These are phyloP conservation scores for Capsella rubella DNA, from an alignment of 441 rosid species.

Conservation along the genomic window DNA sequence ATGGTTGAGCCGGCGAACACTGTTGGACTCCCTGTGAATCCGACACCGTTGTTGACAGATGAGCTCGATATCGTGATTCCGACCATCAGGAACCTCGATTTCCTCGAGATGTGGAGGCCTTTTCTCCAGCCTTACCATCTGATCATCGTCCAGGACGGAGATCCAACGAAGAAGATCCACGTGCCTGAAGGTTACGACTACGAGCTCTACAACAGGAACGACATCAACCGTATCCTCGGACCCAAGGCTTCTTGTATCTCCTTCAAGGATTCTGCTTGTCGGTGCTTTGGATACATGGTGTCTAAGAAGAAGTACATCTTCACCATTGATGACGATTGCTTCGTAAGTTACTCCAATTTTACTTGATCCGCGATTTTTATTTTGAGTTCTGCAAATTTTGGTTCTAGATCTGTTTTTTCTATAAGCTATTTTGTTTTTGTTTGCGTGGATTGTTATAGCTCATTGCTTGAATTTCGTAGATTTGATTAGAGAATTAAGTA, in stretches of 20 bases:
- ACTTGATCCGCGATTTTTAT: conserved; percentile 24
- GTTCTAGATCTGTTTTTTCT: conserved; percentile 29
- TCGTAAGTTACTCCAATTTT: conserved; percentile 56
- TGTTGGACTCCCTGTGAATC: conserved; percentile 42
- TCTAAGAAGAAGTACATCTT: conserved; percentile 95
- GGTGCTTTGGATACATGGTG: conserved; percentile 96
- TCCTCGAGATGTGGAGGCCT: conserved; percentile 98
- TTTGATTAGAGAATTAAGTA: background rate
- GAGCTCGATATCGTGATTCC: conserved; percentile 93
- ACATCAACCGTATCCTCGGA: conserved; percentile 83
- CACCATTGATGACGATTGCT: conserved; percentile 97
- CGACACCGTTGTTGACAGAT: conserved; percentile 62
- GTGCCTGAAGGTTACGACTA: conserved; percentile 94
- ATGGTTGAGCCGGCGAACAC: conserved; percentile 74
- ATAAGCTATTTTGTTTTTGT: background rate
- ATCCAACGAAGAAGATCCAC: conserved; percentile 78
- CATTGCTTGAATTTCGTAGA: conserved; percentile 21
- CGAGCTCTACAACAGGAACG: conserved; percentile 90
- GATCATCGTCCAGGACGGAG: conserved; percentile 97
- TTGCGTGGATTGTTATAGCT: conserved; percentile 4
- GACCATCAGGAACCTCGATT: conserved; percentile 88
- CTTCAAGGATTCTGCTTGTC: conserved; percentile 95
- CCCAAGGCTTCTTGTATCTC: conserved; percentile 96
- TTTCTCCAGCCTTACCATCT: conserved; percentile 92
- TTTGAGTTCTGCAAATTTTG: conserved; percentile 5